Percentiles rank a stretch among this genome's conserved stretches.
phyloP scores from a whole-genome alignment of 352 stramenopile species.

The Globisporangium viniferum region DNA sequence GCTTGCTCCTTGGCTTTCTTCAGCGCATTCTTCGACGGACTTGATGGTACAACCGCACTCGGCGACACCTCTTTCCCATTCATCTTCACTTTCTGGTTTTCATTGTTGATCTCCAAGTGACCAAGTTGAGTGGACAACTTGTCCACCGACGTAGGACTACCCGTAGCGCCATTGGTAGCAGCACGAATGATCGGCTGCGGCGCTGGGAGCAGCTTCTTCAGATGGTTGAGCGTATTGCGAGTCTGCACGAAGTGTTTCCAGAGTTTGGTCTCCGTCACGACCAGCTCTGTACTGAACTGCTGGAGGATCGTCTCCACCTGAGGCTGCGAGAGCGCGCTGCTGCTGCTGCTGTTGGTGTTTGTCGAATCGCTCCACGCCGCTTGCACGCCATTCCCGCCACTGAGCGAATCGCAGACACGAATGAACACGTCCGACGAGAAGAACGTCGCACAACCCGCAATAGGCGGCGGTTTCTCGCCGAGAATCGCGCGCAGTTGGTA shows the following conservation, averaged over 20 bases:
- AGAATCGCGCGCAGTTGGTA: conserved; percentile 49
- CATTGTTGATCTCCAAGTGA: conserved; percentile 6
- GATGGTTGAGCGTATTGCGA: not conserved
- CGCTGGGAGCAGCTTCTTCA: conserved; percentile 3
- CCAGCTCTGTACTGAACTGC: conserved; percentile 5
- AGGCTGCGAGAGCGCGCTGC: conserved; percentile 16
- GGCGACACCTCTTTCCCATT: not conserved
- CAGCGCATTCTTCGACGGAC: not conserved
- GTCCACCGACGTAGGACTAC: not conserved
- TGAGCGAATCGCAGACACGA: conserved; percentile 32
- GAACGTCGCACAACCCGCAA: conserved; percentile 40
- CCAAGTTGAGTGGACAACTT: conserved; percentile 7
- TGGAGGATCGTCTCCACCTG: conserved; percentile 21
- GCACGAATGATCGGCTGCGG: not conserved
- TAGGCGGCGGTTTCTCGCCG: conserved; percentile 36
- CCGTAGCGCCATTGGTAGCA: not conserved
- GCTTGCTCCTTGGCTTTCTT: not conserved
- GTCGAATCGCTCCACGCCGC: conserved; percentile 15
- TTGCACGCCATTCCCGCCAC: conserved; percentile 4
- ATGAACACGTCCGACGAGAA: conserved; percentile 71
- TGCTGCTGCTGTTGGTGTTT: not conserved
- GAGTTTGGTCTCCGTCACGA: not conserved
- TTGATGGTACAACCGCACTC: not conserved
- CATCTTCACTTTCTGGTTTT: not conserved
- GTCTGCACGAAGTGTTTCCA: not conserved